Percentiles rank a stretch among this genome's conserved stretches.
Conservation (phyloP, 805 yeast species). For the Kurtzmaniella fragi region DNA sequence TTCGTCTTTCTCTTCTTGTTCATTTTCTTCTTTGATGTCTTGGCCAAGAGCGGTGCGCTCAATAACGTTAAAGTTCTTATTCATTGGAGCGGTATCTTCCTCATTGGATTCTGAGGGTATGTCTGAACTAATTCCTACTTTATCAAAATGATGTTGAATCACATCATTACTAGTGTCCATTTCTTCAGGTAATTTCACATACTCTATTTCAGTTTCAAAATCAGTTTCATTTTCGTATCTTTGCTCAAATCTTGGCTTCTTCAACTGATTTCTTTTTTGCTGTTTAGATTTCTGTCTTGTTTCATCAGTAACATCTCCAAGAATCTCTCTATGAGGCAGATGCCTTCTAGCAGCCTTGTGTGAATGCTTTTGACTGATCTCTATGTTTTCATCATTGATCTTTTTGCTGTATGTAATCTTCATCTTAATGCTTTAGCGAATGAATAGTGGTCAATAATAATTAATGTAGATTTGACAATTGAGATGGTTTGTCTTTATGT, state of each 20-base stretch:
- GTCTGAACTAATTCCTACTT: constrained; percentile 1
- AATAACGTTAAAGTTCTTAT: background rate
- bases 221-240: constrained; percentile 12
- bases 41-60: background rate
- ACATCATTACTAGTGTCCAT: constrained; percentile 8
- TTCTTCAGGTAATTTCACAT: constrained; percentile 8
- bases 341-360: background rate
- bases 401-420: too few relatives aligned
- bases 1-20: background rate
- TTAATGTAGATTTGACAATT: too few relatives aligned
- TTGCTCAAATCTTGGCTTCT: constrained; percentile 17
- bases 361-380: constrained; percentile 4
- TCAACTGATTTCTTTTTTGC: constrained; percentile 1
- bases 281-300: background rate
- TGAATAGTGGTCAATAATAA: too few relatives aligned
- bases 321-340: constrained; percentile 18
- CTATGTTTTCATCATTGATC: constrained; percentile 14
- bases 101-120: background rate
- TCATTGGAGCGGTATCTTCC: background rate
- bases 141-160: constrained; percentile 2
- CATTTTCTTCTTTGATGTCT: constrained; percentile 2
- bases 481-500: too few relatives aligned
- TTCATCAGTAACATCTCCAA: constrained; percentile 23
- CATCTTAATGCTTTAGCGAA: too few relatives aligned
- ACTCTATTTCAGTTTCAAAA: constrained; percentile 9